These are phyloP conservation scores for Castanea sativa DNA, from an alignment of 306 rosid species.

Conservation along the genomic window DNA sequence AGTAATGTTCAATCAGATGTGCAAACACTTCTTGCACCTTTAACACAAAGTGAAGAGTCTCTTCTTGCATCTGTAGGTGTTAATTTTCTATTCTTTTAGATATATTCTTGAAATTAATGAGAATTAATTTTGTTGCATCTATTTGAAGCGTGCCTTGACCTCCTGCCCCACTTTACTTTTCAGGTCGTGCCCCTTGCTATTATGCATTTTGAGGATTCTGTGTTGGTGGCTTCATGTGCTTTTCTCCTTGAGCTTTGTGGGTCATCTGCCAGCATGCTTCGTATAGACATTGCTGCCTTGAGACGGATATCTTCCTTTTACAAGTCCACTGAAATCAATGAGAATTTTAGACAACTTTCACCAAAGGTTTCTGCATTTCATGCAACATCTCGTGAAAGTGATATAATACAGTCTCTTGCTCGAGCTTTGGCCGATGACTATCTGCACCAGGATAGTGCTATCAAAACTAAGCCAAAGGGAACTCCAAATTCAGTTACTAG, in stretches of 20 bases:
- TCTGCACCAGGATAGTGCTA: conserved; percentile 57
- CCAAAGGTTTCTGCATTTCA: conserved; percentile 69
- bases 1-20: conserved; percentile 76
- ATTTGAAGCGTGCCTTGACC: conserved; percentile 20
- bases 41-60: conserved; percentile 62
- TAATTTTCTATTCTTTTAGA: conserved; percentile 1
- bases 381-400: conserved; percentile 64
- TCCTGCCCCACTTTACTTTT: conserved; percentile 23
- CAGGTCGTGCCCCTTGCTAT: conserved; percentile 88
- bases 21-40: conserved; percentile 79
- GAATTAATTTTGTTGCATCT: neutral
- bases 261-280: conserved; percentile 78
- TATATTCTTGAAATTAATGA: conserved; percentile 10
- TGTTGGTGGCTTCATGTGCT: conserved; percentile 85
- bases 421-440: conserved; percentile 86
- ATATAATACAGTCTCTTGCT: conserved; percentile 71
- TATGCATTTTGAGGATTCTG: conserved; percentile 81
- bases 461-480: conserved; percentile 35
- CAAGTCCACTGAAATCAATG: conserved; percentile 54
- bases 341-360: conserved; percentile 59
- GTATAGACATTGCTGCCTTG: conserved; percentile 70
- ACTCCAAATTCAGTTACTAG: conserved; percentile 28
- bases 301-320: conserved; percentile 77
- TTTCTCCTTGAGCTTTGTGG: conserved; percentile 91
- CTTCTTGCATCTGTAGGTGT: conserved; percentile 75